Base-by-base conservation (phyloP, 2,329 filamentous ascomycete genomes). In the Ophiostoma tasmaniense region DNA sequence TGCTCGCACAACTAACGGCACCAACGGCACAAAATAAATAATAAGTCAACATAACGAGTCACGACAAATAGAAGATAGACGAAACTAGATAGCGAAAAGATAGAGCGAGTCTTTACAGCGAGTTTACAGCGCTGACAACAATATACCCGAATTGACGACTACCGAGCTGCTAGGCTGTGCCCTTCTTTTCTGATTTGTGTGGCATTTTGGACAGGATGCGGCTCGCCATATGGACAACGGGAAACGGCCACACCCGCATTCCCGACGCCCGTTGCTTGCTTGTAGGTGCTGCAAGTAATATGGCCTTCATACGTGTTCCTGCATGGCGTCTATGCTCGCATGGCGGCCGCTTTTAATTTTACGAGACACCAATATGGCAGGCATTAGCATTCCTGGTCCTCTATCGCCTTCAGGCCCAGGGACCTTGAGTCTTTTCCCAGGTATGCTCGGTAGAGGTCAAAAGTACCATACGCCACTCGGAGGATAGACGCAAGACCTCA, bases 71-170 rank as follows among this genome's bases (percentile, higher is more conserved):
- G 35, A 42, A 35, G 8, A 28, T 55, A 39, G 45, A 39, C 37
- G 30, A 42, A 20, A 25, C 5, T 66, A 25, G 6, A 45, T 22
- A 66, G 35, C 4, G n/a, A 66, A 8, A 25, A 35, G 8, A 39
- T 39, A 65, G 33, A 65, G 33, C 62, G 33, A 30, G 62, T 39
- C 33, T 10, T 37, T 37, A 42, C 22, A 39, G 33, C 62, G n/a
- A 39, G 37, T 39, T 39, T 14, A 39, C 37, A 14, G 37, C 37
- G 37, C 37, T 39, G n/a, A 11, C 39, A 39, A 28, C 33, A 65
- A 65, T 61, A 61, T 61, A 61, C 25, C 55, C 25, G 55, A 61
- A 61, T 61, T 61, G 22, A 30, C 55, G 25, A 61, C 55, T 28
- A 1, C 52, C 8, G 8, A 28, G 5, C 52, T 17, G 14, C 55